Percentiles rank a stretch among this genome's conserved stretches.
phyloP scores from a whole-genome alignment of 805 yeast genomes.

The Lachancea sp. region DNA sequence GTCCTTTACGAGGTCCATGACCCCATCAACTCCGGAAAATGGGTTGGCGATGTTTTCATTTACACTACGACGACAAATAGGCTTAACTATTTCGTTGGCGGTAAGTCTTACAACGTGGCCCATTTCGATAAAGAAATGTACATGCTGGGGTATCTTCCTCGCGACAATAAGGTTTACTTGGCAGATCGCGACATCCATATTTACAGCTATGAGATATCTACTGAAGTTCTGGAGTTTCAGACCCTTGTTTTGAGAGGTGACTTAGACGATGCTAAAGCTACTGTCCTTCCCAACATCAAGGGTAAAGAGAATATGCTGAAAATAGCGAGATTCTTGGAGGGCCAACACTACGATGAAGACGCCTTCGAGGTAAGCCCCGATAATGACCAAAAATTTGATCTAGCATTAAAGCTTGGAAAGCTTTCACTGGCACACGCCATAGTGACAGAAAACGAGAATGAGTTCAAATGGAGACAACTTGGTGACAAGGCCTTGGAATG shows the following conservation, averaged over 20 bases:
- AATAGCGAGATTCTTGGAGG: constrained; percentile 87
- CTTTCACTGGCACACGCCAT: constrained; percentile 65
- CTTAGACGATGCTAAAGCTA: constrained; percentile 67
- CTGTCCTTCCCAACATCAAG: constrained; percentile 52
- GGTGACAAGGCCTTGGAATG: constrained; percentile 79
- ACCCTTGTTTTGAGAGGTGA: constrained; percentile 94
- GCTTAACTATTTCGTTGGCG: constrained; percentile 91
- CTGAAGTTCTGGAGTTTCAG: constrained; percentile 89
- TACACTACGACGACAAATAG: constrained; percentile 84
- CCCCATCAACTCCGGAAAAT: constrained; percentile 77
- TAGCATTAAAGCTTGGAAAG: constrained; percentile 72
- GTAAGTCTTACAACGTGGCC: constrained; percentile 82
- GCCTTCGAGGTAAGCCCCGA: constrained; percentile 82
- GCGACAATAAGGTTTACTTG: constrained; percentile 84
- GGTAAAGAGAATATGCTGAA: constrained; percentile 59
- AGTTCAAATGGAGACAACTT: constrained; percentile 81
- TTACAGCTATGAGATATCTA: constrained; percentile 70
- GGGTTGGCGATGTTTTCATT: constrained; percentile 96
- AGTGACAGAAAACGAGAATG: constrained; percentile 47
- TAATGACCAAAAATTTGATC: constrained; percentile 83
- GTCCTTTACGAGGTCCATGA: constrained; percentile 79
- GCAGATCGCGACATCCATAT: constrained; percentile 87
- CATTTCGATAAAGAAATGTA: constrained; percentile 88
- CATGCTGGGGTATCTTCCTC: constrained; percentile 80
- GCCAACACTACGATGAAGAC: constrained; percentile 79